Base-by-base conservation (phyloP, 1,284 basidiomycete genomes). In the Pseudozyma hubeiensis region DNA sequence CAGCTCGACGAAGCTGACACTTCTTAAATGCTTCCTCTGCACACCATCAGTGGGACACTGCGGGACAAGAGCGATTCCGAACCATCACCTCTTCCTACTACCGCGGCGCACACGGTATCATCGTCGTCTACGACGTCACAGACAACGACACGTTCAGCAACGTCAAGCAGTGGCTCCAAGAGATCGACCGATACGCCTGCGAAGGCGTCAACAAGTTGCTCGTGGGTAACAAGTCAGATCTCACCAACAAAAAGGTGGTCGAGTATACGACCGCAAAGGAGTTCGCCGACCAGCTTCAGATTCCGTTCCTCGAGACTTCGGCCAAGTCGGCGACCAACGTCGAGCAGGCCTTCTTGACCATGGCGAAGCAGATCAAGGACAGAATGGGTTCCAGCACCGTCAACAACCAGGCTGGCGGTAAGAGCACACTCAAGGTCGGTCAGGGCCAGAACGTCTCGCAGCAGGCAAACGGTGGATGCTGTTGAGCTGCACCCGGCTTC, bases 131-230 rank as follows among this genome's bases (percentile, higher is more conserved):
- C 88, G 97, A 99, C 86, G 96, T 99, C 50, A 99, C 96, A 54
- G 96, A 99, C 75, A 84, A 86, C 66, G 78, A 98, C 83, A 95
- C 94, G 16, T 98, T 97, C 88, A 91, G 92, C 81, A 97, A 99
- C 83, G 97, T 99, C 85, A 99, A 99, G 89, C 94, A 97, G 85
- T 99, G 97, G 97, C 89, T 99, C 64, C 94, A 97, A 85, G 96
- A 99, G 87, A 99, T 99, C 82, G 97, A 99, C 87, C 91, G 96
- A 82, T 98, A 99, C 86, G 97, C 97, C 66, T 95, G 94, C 53
- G 97, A 99, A 86, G 97, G 96, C 58, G 96, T 99, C 68, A 97
- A 97, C 90, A 97, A 97, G 88, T 87, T 99, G 51, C 89, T 99
- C 54, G 94, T 99, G 63, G 96, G 96, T 73, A 99, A 98, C 89